Conservation (phyloP, 225 moss, liverwort and hornwort genomes). For the Takakia lepidozioides region DNA sequence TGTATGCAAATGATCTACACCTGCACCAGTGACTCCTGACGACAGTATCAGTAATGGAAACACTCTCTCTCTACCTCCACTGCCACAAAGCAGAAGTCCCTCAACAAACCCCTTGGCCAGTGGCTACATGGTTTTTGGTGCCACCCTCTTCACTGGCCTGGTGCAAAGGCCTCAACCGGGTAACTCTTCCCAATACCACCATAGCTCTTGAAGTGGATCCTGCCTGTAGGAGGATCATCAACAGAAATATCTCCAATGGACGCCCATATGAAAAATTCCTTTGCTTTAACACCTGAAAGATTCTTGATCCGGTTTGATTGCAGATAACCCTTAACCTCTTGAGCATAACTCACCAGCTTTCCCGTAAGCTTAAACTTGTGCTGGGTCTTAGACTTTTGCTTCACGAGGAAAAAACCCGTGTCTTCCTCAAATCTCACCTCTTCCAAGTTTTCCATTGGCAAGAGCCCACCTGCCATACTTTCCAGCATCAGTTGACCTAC, state of each 20-base stretch:
- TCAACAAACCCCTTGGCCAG: no score
- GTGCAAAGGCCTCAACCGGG: constrained; percentile 9
- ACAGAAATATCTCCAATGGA: constrained; percentile 7
- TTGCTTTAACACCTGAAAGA: constrained; percentile 5
- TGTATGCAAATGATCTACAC: no score
- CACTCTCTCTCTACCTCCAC: no score
- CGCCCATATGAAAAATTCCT: constrained; percentile 7
- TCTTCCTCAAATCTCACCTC: constrained; percentile 2
- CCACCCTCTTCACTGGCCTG: constrained; percentile 7
- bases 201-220: constrained; percentile 14
- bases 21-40: no score
- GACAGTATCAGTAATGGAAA: no score
- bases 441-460: constrained; percentile 5
- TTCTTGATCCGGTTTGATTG: constrained; percentile 1
- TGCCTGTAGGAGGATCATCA: constrained; percentile 6
- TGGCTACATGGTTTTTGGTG: no score
- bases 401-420: constrained; percentile 3
- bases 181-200: constrained; percentile 6
- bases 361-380: constrained; percentile 1
- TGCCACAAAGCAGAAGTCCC: no score
- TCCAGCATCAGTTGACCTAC: no score
- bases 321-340: constrained; percentile 1
- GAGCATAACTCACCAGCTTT: constrained; percentile 6
- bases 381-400: not conserved
- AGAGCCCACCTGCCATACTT: constrained; percentile 3